Evolutionary conservation across 78 protist genomes (phyloP), one percentile per base, ranked within the genome.

Genomic region (Dictyostelium brefeldianum): DNA sequence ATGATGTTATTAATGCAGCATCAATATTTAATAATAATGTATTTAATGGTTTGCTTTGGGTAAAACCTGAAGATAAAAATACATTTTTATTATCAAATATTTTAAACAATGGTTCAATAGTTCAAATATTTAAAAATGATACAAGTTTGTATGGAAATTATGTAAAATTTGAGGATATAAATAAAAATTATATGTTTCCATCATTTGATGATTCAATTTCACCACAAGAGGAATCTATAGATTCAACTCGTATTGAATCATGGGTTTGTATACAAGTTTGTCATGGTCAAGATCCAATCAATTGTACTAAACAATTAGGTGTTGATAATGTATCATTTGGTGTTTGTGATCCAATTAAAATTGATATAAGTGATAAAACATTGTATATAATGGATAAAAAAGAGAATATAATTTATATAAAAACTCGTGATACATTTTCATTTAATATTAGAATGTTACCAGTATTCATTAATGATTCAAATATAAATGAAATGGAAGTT

Each of bases 331-430:
- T 14, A 1, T 29, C 46, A 15, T 29, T 46, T 31, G 77, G 77
- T 36, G 31, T 25, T 36, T 69, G 77, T 69, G 77, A 69, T 17
- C 77, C 25, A 69, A 18, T 69, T 41, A 69, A 17, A 69, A 69
- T 12, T 2, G 31, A 17, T 8, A 69, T 31, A 14, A 69, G 31
- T 69, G 51, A 8, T 54, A 11, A 54, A 31, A 17, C 31, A 2
- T 69, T 29, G 25, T 36, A 29, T 69, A 29, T 69, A 69, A n/a
- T 29, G 8, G 25, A 18, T 18, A n/a, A 41, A 14, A 1, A 7
- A 27, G 31, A 31, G 25, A 41, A 46, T 18, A 36, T 17, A 36
- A 17, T 54, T 3, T 11, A 17, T 1, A 6, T 46, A 36, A 36
- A 31, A 14, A 36, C 31, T 15, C 15, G 3, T 3, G 27, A n/a